phyloP scores from a whole-genome alignment of 2,329 filamentous ascomycete species.

The Colletotrichum sp. region DNA sequence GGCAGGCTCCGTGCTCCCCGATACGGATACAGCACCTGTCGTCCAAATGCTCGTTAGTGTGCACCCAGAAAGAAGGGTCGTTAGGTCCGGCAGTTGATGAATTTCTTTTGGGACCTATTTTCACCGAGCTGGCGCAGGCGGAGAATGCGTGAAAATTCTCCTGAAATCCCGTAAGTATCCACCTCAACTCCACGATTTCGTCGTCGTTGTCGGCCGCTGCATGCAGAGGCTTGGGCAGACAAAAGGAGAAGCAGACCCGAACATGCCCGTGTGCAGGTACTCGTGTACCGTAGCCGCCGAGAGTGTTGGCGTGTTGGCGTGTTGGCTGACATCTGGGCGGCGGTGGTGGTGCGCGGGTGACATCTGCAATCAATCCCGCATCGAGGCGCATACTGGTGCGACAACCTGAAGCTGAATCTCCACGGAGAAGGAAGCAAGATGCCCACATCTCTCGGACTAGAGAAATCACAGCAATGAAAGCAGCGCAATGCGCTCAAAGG shows the following conservation, averaged over 20 bases:
- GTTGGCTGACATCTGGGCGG: not conserved
- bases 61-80: not conserved
- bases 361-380: not conserved
- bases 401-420: slow-evolving; percentile 5
- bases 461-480: not conserved
- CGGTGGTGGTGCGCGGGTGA: not conserved
- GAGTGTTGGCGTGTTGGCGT: not conserved
- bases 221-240: not conserved
- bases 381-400: slow-evolving; percentile 3
- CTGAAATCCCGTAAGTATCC: not conserved
- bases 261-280: not conserved
- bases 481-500: not conserved
- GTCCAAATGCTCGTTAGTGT: not conserved
- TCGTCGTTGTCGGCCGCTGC: not conserved
- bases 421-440: not conserved
- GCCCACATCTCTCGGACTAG: not conserved
- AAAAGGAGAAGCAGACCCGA: not conserved
- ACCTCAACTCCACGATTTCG: not conserved
- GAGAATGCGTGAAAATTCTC: not conserved
- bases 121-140: not conserved
- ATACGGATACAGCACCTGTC: not conserved
- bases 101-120: not conserved
- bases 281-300: not conserved
- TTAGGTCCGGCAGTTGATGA: not conserved
- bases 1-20: not conserved